These are phyloP conservation scores for Tulasnella calospora DNA, from an alignment of 768 basidiomycete genomes.

Conservation along the genomic window DNA sequence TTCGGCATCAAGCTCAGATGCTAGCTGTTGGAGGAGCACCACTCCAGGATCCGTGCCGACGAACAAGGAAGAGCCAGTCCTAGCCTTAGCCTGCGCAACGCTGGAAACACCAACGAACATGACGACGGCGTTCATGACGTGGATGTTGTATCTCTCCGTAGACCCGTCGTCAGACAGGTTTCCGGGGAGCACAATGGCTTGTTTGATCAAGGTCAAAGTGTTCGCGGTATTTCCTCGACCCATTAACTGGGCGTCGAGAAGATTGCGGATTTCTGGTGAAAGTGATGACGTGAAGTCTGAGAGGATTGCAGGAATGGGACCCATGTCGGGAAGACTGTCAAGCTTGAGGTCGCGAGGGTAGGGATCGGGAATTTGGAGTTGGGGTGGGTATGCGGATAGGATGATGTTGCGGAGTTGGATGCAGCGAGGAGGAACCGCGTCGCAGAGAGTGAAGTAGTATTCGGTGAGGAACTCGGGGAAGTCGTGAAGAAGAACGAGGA, in stretches of 20 bases:
- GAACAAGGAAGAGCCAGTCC: conserved; percentile 77
- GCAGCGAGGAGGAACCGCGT: conserved; percentile 86
- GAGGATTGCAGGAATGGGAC: conserved; percentile 82
- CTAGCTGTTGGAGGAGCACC: conserved; percentile 74
- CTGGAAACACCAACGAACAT: conserved; percentile 95
- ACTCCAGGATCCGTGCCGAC: conserved; percentile 79
- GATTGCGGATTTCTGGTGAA: conserved; percentile 66
- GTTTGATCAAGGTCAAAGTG: conserved; percentile 54
- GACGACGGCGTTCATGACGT: conserved; percentile 88
- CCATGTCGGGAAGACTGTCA: conserved; percentile 81
- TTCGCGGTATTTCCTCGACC: conserved; percentile 67
- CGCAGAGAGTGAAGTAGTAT: conserved; percentile 93
- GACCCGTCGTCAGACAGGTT: conserved; percentile 37
- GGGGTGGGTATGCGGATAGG: conserved; percentile 87
- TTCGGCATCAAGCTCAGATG: conserved; percentile 81
- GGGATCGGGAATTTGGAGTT: conserved; percentile 77
- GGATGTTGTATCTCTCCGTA: conserved; percentile 71
- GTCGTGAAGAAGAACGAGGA: conserved; percentile 94
- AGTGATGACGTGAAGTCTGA: conserved; percentile 86
- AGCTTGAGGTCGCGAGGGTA: conserved; percentile 69
- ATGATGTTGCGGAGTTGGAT: conserved; percentile 96
- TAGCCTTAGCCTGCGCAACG: conserved; percentile 80
- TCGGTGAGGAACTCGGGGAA: conserved; percentile 98
- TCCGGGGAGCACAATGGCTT: neutral
- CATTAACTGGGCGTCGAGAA: conserved; percentile 82